Percentiles rank a stretch among this genome's conserved stretches.
Conservation (phyloP, 805 yeast genomes). For the Sugiyamaella valdiviana region DNA sequence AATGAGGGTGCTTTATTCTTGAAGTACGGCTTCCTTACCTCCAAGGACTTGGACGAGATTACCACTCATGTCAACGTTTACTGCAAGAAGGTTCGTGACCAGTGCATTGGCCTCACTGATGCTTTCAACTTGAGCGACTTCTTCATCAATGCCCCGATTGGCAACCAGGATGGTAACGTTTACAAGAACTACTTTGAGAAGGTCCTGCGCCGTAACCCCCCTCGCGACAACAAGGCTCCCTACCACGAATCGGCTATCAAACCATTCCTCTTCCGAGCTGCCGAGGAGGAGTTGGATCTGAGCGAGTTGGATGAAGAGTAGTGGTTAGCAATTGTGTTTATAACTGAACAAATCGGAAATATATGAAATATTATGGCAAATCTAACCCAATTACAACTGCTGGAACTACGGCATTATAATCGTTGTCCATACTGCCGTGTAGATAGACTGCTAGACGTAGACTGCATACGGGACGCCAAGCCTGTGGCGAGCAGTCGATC, state of each 20-base stretch:
- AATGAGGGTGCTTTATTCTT: slow-evolving; percentile 66
- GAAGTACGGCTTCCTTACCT: slow-evolving; percentile 51
- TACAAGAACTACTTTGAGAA: slow-evolving; percentile 67
- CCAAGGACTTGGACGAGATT: slow-evolving; percentile 41
- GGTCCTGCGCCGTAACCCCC: slow-evolving; percentile 48
- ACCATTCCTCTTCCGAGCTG: slow-evolving; percentile 28
- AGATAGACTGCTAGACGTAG: no score
- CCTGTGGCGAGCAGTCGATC: no score
- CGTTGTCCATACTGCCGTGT: no score
- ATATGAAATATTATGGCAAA: no score
- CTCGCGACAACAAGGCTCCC: slow-evolving; percentile 49
- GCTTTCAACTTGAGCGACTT: slow-evolving; percentile 77
- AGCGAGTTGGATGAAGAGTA: neutral
- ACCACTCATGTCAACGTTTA: slow-evolving; percentile 41
- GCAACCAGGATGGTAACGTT: slow-evolving; percentile 73
- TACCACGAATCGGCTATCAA: slow-evolving; percentile 38
- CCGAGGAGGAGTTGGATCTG: slow-evolving; percentile 2
- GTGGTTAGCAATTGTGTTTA: neutral
- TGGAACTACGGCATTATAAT: no score
- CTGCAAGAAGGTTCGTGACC: slow-evolving; percentile 50
- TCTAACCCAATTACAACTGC: no score
- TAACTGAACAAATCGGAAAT: neutral
- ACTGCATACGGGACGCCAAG: no score
- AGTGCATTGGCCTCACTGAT: slow-evolving; percentile 75
- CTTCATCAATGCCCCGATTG: slow-evolving; percentile 76